Evolutionary conservation across 1,139 yeast species (phyloP).

Genomic region (Hyphopichia burtonii): DNA sequence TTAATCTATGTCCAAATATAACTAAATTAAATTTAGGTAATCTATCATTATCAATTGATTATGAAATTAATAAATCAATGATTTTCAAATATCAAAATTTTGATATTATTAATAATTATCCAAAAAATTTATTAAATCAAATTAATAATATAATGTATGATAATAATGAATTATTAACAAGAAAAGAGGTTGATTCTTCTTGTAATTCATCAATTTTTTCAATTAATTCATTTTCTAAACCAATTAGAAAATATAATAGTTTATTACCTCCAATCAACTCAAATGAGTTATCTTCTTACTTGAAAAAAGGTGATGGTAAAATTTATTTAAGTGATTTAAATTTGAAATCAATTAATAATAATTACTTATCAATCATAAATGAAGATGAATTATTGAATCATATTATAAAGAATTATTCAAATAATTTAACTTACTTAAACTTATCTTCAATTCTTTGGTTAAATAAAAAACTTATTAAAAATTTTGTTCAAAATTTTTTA

Average conservation of each 20-base stretch:
- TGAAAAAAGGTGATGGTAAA: constrained; percentile 37
- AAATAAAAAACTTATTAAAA: constrained; percentile 37
- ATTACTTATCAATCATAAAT: constrained; percentile 28
- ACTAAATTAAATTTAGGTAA: constrained; percentile 50
- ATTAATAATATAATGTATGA: constrained; percentile 14
- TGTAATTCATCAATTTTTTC: constrained; percentile 23
- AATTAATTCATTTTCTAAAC: constrained; percentile 27
- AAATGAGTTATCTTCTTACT: constrained; percentile 23
- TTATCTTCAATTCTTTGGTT: constrained; percentile 55
- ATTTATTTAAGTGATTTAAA: constrained; percentile 43
- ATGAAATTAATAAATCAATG: constrained; percentile 38
- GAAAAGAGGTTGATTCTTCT: constrained; percentile 12
- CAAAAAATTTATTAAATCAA: constrained; percentile 25
- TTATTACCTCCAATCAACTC: constrained; percentile 37
- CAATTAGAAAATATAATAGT: constrained; percentile 33
- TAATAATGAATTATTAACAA: constrained; percentile 5
- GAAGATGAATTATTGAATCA: constrained; percentile 39
- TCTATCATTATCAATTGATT: constrained; percentile 58
- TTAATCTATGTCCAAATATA: constrained; percentile 59
- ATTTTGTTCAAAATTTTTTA: constrained; percentile 24
- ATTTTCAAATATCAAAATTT: constrained; percentile 38
- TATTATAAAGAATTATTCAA: constrained; percentile 23
- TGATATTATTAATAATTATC: constrained; percentile 40
- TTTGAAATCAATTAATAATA: constrained; percentile 37
- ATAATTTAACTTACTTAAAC: constrained; percentile 29